These are phyloP conservation scores for Encephalitozoon intestinalis DNA, from an alignment of 371 early-diverging fungal genomes.

Conservation along the genomic window DNA sequence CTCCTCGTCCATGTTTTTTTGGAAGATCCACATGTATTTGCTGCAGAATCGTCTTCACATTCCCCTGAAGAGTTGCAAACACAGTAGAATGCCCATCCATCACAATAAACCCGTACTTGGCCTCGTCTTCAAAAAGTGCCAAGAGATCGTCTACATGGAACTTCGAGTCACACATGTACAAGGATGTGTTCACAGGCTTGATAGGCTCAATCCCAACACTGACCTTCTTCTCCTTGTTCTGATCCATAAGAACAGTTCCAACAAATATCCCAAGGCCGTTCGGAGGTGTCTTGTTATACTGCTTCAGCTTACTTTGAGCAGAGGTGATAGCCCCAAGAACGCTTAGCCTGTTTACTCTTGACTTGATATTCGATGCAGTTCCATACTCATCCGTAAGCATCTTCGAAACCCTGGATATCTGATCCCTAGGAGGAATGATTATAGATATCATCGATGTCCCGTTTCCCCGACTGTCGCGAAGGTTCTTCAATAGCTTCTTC, in stretches of 20 bases:
- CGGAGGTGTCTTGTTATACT: slow-evolving; percentile 77
- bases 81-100: slow-evolving; percentile 97
- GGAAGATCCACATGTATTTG: slow-evolving; percentile 88
- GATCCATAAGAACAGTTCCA: slow-evolving; percentile 90
- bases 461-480: slow-evolving; percentile 88
- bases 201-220: slow-evolving; percentile 96
- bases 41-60: slow-evolving; percentile 86
- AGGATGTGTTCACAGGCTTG: slow-evolving; percentile 95
- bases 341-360: slow-evolving; percentile 91
- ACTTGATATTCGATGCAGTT: slow-evolving; percentile 99
- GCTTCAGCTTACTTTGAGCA: slow-evolving; percentile 89
- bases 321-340: slow-evolving; percentile 95
- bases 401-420: slow-evolving; percentile 76
- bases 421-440: slow-evolving; percentile 81
- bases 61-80: slow-evolving; percentile 91
- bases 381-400: slow-evolving; percentile 98
- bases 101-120: slow-evolving; percentile 94
- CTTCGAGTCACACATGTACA: slow-evolving; percentile 98
- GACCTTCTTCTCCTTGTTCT: slow-evolving; percentile 92
- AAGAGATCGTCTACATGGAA: slow-evolving; percentile 87
- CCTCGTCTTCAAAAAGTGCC: slow-evolving; percentile 82
- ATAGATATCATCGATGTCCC: slow-evolving; percentile 99
- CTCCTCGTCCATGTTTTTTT: slow-evolving; percentile 99
- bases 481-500: slow-evolving; percentile 84
- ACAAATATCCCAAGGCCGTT: slow-evolving; percentile 82